Percentiles rank a stretch among this genome's conserved stretches.
These are phyloP conservation scores for Trifolium fragiferum DNA, from an alignment of 306 rosid species.

Conservation along the genomic window DNA sequence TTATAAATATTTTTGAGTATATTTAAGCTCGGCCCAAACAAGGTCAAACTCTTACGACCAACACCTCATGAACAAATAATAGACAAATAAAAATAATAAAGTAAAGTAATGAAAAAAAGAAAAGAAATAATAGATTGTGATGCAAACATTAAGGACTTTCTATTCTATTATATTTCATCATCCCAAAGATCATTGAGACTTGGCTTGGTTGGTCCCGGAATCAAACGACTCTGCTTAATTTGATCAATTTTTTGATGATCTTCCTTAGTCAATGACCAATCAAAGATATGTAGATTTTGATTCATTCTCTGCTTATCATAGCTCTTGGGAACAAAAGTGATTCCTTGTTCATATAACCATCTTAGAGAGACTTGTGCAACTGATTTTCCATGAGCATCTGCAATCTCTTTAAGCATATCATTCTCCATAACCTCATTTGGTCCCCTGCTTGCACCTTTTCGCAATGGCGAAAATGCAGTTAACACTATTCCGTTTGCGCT, in stretches of 20 bases:
- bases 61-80: too few relatives aligned
- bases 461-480: slow-evolving; percentile 65
- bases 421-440: slow-evolving; percentile 60
- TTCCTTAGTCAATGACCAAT: slow-evolving; percentile 50
- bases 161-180: slow-evolving; percentile 36
- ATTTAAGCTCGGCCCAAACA: too few relatives aligned
- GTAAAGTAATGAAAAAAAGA: too few relatives aligned
- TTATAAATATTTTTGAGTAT: too few relatives aligned
- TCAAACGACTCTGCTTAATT: slow-evolving; percentile 51
- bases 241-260: slow-evolving; percentile 47
- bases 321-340: slow-evolving; percentile 60
- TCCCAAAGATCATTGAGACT: slow-evolving; percentile 53
- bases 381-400: slow-evolving; percentile 50
- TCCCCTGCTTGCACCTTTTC: slow-evolving; percentile 60
- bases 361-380: slow-evolving; percentile 58
- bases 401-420: slow-evolving; percentile 55
- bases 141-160: background rate
- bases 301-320: slow-evolving; percentile 60
- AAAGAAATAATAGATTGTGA: background rate
- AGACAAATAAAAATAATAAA: too few relatives aligned
- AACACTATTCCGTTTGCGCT: slow-evolving; percentile 49
- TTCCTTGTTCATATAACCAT: slow-evolving; percentile 63
- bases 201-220: slow-evolving; percentile 63
- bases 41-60: too few relatives aligned
- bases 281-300: slow-evolving; percentile 57